Evolutionary conservation across 1,139 yeast species (phyloP).

Genomic region (Zhuliangozyma blackwelliae): DNA sequence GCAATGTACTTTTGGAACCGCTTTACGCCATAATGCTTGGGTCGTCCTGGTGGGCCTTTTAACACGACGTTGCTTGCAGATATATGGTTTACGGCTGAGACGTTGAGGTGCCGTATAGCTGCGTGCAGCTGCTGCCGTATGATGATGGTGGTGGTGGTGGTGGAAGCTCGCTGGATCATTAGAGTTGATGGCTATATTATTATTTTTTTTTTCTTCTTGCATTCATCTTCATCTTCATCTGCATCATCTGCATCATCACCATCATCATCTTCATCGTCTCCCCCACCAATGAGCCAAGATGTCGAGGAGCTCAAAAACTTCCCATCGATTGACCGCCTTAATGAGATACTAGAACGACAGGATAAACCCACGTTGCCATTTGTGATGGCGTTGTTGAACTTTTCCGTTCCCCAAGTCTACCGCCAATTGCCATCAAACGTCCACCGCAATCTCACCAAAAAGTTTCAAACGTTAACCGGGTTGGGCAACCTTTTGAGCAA

Average conservation of each 20-base stretch:
- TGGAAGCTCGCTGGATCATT: no score
- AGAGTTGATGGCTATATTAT: no score
- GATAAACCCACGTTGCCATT: conserved; percentile 10
- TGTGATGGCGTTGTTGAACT: conserved; percentile 24
- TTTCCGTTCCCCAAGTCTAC: conserved; percentile 26
- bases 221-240: no score
- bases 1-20: no score
- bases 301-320: conserved; percentile 15
- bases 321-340: conserved; percentile 17
- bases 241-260: no score
- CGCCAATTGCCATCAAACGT: conserved; percentile 12
- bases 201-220: no score
- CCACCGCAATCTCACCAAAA: conserved; percentile 10
- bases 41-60: background rate
- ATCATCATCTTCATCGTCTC: background rate
- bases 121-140: no score
- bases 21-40: no score
- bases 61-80: background rate
- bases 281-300: conserved; percentile 6
- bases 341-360: conserved; percentile 8
- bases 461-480: conserved; percentile 23
- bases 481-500: conserved; percentile 26
- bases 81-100: no score
- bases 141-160: no score
- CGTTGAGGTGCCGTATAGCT: no score